These are phyloP conservation scores for Neurospora sp. DNA, from an alignment of 495 filamentous ascomycete genomes.

Conservation along the genomic window DNA sequence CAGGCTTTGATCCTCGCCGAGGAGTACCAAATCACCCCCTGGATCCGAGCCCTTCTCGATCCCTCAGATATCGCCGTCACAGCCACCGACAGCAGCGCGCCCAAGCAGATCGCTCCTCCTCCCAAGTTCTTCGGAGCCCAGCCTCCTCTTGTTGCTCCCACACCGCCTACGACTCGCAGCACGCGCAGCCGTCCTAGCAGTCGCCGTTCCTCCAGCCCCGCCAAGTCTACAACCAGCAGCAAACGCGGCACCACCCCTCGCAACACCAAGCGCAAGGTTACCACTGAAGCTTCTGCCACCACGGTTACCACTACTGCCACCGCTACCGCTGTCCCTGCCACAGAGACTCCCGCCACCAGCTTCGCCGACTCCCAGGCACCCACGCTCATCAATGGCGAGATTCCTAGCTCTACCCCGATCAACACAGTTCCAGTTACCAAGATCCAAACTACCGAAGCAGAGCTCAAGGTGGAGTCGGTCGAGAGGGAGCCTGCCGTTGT, in stretches of 20 bases:
- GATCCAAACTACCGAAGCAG: constrained; percentile 21
- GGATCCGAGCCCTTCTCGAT: constrained; percentile 86
- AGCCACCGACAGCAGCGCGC: constrained; percentile 30
- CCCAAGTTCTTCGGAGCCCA: constrained; percentile 46
- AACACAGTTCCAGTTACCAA: constrained; percentile 15
- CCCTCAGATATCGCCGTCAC: constrained; percentile 51
- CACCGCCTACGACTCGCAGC: constrained; percentile 32
- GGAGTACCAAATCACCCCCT: constrained; percentile 68
- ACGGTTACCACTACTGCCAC: background rate
- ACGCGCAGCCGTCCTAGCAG: constrained; percentile 42
- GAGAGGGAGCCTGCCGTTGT: constrained; percentile 32
- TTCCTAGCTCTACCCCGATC: constrained; percentile 16
- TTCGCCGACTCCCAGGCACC: constrained; percentile 23
- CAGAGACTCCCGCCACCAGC: constrained; percentile 17
- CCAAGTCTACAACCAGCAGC: constrained; percentile 41
- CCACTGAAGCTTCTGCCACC: constrained; percentile 29
- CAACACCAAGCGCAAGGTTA: constrained; percentile 50
- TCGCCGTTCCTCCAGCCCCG: constrained; percentile 44
- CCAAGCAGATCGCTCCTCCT: constrained; percentile 60
- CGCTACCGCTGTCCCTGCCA: background rate
- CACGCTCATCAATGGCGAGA: constrained; percentile 27
- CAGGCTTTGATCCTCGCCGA: constrained; percentile 75
- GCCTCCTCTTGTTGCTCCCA: constrained; percentile 32
- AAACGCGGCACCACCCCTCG: constrained; percentile 47
- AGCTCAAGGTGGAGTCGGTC: constrained; percentile 30